Percentiles rank a stretch among this genome's conserved stretches.
Evolutionary conservation across 2,329 filamentous ascomycete genomes (phyloP).

Genomic region (Rachicladosporium sp.): DNA sequence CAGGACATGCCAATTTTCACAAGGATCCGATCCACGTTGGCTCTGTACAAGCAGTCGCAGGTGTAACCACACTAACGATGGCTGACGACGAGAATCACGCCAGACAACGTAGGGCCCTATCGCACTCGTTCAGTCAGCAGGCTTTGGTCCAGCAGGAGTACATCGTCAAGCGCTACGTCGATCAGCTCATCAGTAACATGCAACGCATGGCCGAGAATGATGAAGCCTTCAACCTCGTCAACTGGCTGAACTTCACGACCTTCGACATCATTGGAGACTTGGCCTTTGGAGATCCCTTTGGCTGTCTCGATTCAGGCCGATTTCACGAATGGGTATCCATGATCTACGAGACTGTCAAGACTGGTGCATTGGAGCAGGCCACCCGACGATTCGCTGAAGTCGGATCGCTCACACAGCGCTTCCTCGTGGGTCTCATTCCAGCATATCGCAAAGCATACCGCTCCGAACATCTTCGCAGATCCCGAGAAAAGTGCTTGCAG

Average conservation of each 20-base stretch:
- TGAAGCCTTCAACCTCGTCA: slow-evolving; percentile 15
- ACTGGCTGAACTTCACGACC: slow-evolving; percentile 16
- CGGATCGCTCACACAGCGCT: too few relatives aligned
- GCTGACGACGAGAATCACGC: slow-evolving; percentile 28
- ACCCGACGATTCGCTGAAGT: too few relatives aligned
- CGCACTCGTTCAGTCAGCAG: slow-evolving; percentile 30
- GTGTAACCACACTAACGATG: slow-evolving; percentile 23
- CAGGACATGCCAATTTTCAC: slow-evolving; percentile 12
- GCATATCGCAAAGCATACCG: too few relatives aligned
- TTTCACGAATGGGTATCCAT: slow-evolving; percentile 25
- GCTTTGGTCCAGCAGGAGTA: slow-evolving; percentile 29
- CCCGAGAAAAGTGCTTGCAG: too few relatives aligned
- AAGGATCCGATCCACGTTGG: slow-evolving; percentile 22
- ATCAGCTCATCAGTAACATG: slow-evolving; percentile 28
- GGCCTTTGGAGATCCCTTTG: slow-evolving; percentile 22
- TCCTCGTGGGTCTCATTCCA: too few relatives aligned
- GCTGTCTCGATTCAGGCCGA: slow-evolving; percentile 17
- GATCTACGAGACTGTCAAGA: slow-evolving; percentile 18
- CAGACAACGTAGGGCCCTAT: slow-evolving; percentile 26
- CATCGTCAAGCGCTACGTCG: slow-evolving; percentile 28
- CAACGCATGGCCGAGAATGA: slow-evolving; percentile 22
- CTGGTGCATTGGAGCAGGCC: too few relatives aligned
- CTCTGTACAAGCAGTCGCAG: slow-evolving; percentile 23
- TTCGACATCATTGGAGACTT: slow-evolving; percentile 21
- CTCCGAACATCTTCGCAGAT: too few relatives aligned